phyloP scores from a whole-genome alignment of 2,329 filamentous ascomycete genomes.

The Apiospora aurea region DNA sequence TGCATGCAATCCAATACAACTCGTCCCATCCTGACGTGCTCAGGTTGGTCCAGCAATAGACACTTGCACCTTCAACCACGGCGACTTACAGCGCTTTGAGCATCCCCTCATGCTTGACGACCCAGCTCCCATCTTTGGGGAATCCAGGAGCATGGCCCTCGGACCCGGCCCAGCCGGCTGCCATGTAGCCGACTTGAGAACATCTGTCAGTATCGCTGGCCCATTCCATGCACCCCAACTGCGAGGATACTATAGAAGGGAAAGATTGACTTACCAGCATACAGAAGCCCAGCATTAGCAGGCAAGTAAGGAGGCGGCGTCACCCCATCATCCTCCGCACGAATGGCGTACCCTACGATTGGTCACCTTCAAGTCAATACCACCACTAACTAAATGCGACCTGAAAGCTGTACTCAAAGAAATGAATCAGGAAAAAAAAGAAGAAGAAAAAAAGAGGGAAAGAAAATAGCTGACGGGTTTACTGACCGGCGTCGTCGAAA shows the following conservation, averaged over 20 bases:
- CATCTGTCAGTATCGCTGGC: too few species aligned
- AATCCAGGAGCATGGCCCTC: conserved; percentile 43
- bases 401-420: too few species aligned
- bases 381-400: not conserved
- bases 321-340: conserved; percentile 38
- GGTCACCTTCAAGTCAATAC: not conserved
- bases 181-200: conserved; percentile 48
- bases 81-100: conserved; percentile 40
- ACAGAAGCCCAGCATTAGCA: conserved; percentile 47
- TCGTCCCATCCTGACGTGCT: not conserved
- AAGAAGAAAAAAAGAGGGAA: too few species aligned
- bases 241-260: not conserved
- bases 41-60: not conserved
- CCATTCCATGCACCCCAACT: too few species aligned
- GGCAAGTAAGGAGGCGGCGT: conserved; percentile 47
- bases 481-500: conserved; percentile 48
- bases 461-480: too few species aligned
- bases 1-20: not conserved
- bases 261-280: conserved; percentile 36
- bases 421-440: too few species aligned
- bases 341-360: conserved; percentile 35
- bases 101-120: conserved; percentile 45
- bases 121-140: conserved; percentile 44
- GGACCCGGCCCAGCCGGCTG: conserved; percentile 41
- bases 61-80: not conserved